Base-by-base conservation (phyloP, 2,329 filamentous ascomycete genomes). In the Mycosphaerella sp. region DNA sequence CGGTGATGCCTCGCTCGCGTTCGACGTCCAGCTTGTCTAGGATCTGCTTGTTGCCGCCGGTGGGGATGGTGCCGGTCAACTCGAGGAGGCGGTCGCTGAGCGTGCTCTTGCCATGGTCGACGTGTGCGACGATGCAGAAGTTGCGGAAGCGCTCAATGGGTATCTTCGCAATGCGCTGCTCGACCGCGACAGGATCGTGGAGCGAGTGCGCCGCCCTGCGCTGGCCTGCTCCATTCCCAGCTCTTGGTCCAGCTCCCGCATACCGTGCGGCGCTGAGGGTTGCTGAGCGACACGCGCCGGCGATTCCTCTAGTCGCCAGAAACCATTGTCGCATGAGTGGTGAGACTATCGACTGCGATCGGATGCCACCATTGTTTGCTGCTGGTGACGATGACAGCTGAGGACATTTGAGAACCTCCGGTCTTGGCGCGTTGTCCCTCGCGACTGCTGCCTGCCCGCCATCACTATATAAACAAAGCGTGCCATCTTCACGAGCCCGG, bases 81-180 rank as follows among this genome's bases (percentile, higher is more conserved):
- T 98, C 93, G 58, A 98, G 80, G 51, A 98, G 76, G 2, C 93
- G 86, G 67, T 98, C 93, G 62, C 86, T 92, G 50, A 98, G 83
- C 4, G 93, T 98, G 69, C 88, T 95, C 74, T 98, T 98, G 66
- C 93, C 93, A 83, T 98, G 93, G 71, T 98, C 93, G 69, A 98
- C 95, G 71, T 98, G 93, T 8, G 93, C 93, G 48, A 98, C 92
- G 66, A 98, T 97, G 73, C 93, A 98, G 71, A 98, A 98, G 72
- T 98, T 98, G 59, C 93, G 86, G 66, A 81, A 92, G 17, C 87
- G 81, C 54, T 86, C 82, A 65, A 91, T 85, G 2, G 87, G 87
- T 51, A 92, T 91, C 5, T 81, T 82, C 12, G 83, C 77, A 56
- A 92, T 90, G 60, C 83, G 76, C 54, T 75, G 73, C 68, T 86